Evolutionary conservation across 2,329 filamentous ascomycete genomes (phyloP).

Genomic region (Aschersonia sp.): DNA sequence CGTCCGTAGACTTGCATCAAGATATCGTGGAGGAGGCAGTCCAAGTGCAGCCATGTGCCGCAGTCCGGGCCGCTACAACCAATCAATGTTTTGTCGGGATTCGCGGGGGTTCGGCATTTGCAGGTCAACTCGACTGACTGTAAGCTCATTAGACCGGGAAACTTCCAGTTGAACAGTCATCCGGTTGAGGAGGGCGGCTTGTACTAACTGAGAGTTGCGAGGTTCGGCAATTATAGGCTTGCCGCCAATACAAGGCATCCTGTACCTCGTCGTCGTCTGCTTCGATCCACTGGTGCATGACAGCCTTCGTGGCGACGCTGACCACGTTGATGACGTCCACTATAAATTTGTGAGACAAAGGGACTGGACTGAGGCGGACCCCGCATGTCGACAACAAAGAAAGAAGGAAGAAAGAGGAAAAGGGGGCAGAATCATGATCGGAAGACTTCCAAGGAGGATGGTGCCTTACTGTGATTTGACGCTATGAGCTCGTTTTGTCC

Average conservation of each 20-base stretch:
- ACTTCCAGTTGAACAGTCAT: too few species aligned
- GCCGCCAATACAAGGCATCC: slow-evolving; percentile 47
- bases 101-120: slow-evolving; percentile 44
- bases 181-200: not conserved
- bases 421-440: too few species aligned
- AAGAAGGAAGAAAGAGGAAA: too few species aligned
- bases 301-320: slow-evolving; percentile 47
- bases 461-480: slow-evolving; percentile 50
- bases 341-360: slow-evolving; percentile 9
- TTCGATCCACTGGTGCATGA: slow-evolving; percentile 56
- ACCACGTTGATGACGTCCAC: slow-evolving; percentile 65
- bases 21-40: slow-evolving; percentile 44
- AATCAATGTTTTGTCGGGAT: slow-evolving; percentile 45
- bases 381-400: too few species aligned
- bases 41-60: slow-evolving; percentile 47
- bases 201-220: slow-evolving; percentile 42
- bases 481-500: slow-evolving; percentile 54
- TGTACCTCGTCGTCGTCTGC: slow-evolving; percentile 50
- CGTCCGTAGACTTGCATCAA: slow-evolving; percentile 33
- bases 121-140: slow-evolving; percentile 42
- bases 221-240: slow-evolving; percentile 43
- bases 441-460: too few species aligned
- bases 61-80: slow-evolving; percentile 41
- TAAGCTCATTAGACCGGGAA: too few species aligned
- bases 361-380: not conserved